Evolutionary conservation across 2,329 filamentous ascomycete species (phyloP), one percentile per base, ranked within the genome.

Genomic region (Tolypocladium pustulatum): DNA sequence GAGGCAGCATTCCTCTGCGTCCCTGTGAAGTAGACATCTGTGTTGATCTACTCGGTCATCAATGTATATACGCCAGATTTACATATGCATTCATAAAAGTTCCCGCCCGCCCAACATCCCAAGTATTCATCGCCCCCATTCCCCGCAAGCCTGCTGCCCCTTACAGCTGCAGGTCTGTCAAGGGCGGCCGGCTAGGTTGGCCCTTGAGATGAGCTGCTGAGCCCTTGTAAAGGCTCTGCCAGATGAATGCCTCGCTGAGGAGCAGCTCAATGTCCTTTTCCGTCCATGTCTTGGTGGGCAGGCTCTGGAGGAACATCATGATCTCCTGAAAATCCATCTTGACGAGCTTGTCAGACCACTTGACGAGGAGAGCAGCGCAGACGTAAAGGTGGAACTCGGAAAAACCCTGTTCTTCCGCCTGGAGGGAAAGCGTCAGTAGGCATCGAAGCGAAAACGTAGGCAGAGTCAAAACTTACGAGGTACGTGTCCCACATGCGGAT

Each of bases 401-500:
- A 75, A 99, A 99, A 55, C 94, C 95, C 76, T 97, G 91, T 69
- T 97, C 94, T 79, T 99, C 95, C 55, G 94, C 91, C 93, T 97
- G 65, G 20, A 32, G 27, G 49, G 5, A 17, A 17, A 60, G 60
- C n/a, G n/a, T 56, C 61, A 64, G 63, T 64, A 66, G 15, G 17
- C 22, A 52, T 41, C 10, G 37, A 15, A 56, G 25, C 30, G 10
- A 34, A 10, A 43, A 54, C 7, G 13, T 5, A 20, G 17, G 30
- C 0, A 13, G 54, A 7, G 56, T 38, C 20, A 20, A 12, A 20
- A 75, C 85, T 71, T 78, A 97, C 93, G 77, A 99, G 83, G 76
- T 99, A 99, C 32, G 94, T 99, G 73, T 99, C 94, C 94, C 94
- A 99, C 94, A 99, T 99, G 65, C 94, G 83, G 63, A 99, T 96